Percentiles rank a stretch among this genome's conserved stretches.
Evolutionary conservation across 2,329 filamentous ascomycete species (phyloP).

Genomic region (Fusarium sublunatum): DNA sequence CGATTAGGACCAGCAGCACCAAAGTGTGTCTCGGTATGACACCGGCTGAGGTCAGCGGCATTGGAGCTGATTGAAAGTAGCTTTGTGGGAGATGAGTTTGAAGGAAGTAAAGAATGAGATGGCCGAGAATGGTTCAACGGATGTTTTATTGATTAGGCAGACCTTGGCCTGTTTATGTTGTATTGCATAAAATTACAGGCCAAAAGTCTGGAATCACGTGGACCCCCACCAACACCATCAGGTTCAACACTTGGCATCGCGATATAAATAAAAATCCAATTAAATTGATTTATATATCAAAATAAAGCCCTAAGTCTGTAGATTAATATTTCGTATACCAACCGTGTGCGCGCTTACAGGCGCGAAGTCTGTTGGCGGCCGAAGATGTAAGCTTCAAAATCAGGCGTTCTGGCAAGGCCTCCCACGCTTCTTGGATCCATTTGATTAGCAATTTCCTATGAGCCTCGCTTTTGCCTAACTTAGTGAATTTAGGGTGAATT

Average conservation of each 20-base stretch:
- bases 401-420: not conserved
- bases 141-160: too few relatives aligned
- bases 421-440: not conserved
- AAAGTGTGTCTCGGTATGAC: not conserved
- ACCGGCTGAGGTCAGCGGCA: not conserved
- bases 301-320: not conserved
- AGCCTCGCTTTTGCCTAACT: not conserved
- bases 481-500: not conserved
- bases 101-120: not conserved
- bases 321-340: not conserved
- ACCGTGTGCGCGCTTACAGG: not conserved
- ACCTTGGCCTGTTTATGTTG: too few relatives aligned
- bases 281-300: not conserved
- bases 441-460: not conserved
- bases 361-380: not conserved
- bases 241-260: too few relatives aligned
- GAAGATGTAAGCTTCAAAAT: not conserved
- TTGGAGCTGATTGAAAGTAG: not conserved
- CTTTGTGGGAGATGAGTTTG: not conserved
- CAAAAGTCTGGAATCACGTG: too few relatives aligned
- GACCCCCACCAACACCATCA: too few relatives aligned
- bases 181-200: too few relatives aligned
- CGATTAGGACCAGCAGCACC: not conserved
- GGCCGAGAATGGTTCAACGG: too few relatives aligned
- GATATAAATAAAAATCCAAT: not conserved